Conservation (phyloP, 1,284 basidiomycete species). For the Rhodotorula sp. region DNA sequence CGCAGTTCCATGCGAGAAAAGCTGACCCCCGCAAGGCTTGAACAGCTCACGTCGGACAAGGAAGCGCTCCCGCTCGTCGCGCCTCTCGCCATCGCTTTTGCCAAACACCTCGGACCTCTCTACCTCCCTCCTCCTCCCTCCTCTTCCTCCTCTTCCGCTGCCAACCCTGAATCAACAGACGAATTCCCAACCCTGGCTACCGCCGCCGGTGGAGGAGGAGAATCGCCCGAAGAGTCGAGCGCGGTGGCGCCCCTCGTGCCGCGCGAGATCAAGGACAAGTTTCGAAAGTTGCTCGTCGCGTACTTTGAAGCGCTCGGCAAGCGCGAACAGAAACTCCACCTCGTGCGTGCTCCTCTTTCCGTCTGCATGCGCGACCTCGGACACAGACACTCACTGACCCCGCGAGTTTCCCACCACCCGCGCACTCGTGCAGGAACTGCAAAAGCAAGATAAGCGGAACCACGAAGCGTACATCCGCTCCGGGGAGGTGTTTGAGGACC, state of each 20-base stretch:
- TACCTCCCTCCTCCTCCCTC: constrained; percentile 78
- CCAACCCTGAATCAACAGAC: constrained; percentile 75
- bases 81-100: constrained; percentile 41
- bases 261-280: constrained; percentile 77
- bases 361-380: no score
- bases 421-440: constrained; percentile 79
- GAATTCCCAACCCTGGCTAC: constrained; percentile 54
- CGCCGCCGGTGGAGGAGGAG: constrained; percentile 30
- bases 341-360: constrained; percentile 57
- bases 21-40: not conserved
- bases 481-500: constrained; percentile 98
- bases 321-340: constrained; percentile 86
- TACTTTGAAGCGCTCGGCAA: constrained; percentile 91
- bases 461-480: constrained; percentile 98
- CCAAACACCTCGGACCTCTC: constrained; percentile 79
- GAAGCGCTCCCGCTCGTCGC: constrained; percentile 43
- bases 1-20: not conserved
- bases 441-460: constrained; percentile 93
- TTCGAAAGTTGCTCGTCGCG: constrained; percentile 86
- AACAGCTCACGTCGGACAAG: constrained; percentile 45
- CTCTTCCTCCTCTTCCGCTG: constrained; percentile 68
- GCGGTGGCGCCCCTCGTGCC: constrained; percentile 64
- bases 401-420: no score
- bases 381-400: no score
- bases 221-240: constrained; percentile 31